Conservation (phyloP, 139 green algal genomes). For the Closterium sp. region DNA sequence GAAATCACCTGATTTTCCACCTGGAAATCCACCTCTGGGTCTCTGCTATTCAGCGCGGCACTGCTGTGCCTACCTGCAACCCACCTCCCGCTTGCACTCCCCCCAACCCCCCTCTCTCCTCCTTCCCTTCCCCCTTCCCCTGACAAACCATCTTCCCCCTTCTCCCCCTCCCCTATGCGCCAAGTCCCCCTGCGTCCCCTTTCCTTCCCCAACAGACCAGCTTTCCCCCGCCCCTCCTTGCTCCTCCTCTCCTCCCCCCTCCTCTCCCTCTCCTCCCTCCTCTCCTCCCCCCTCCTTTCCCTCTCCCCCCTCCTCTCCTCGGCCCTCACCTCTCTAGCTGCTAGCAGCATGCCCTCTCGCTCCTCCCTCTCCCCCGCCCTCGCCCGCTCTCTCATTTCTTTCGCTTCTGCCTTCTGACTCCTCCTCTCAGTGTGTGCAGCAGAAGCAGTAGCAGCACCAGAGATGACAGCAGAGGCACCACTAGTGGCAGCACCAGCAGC, state of each 20-base stretch:
- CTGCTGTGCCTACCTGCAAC: not conserved
- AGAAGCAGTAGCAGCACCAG: not conserved
- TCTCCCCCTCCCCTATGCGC: not conserved
- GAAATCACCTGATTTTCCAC: slow-evolving; percentile 20
- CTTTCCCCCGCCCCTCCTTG: not conserved
- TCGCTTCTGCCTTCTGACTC: not conserved
- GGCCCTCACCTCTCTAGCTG: not conserved
- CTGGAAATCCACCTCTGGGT: slow-evolving; percentile 17
- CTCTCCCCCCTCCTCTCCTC: not conserved
- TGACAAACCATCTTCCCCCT: not conserved
- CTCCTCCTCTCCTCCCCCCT: not conserved
- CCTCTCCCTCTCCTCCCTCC: not conserved
- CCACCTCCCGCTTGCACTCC: not conserved
- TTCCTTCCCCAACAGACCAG: too few species aligned
- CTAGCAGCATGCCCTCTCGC: not conserved
- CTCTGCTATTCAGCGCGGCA: slow-evolving; percentile 14
- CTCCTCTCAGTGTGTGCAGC: not conserved
- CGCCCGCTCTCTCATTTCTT: not conserved
- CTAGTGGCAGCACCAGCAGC: too few species aligned
- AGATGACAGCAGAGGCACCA: too few species aligned
- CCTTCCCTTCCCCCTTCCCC: not conserved
- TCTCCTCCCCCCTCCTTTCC: not conserved
- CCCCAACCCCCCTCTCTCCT: not conserved
- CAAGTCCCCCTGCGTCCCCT: not conserved
- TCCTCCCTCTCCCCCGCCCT: slow-evolving; percentile 5